These are phyloP conservation scores for Ceratobasidium sp. DNA, from an alignment of 1,284 basidiomycete species.

Conservation along the genomic window DNA sequence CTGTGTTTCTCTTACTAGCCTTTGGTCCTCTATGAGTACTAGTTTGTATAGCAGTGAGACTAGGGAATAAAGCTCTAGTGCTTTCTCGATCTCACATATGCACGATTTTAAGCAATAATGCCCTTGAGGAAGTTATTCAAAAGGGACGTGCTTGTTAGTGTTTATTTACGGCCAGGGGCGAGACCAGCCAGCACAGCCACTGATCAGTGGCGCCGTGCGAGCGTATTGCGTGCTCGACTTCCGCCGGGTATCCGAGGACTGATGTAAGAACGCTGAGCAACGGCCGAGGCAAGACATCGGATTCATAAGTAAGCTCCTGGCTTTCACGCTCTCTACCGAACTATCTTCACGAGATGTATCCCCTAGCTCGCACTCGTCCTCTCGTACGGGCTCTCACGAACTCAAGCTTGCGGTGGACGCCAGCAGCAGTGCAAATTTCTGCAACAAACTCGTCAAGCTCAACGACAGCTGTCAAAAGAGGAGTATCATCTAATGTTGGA, in stretches of 20 bases:
- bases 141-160: neutral
- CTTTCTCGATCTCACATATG: too few relatives aligned
- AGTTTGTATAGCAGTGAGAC: too few relatives aligned
- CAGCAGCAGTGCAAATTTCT: neutral
- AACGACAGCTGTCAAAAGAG: neutral
- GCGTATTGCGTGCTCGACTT: slow-evolving; percentile 39
- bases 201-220: slow-evolving; percentile 17
- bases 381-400: neutral
- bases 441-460: neutral
- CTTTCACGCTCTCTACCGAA: neutral
- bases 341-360: slow-evolving; percentile 5
- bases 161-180: neutral
- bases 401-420: slow-evolving; percentile 4
- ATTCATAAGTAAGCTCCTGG: slow-evolving; percentile 11
- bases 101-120: too few relatives aligned
- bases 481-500: slow-evolving; percentile 29
- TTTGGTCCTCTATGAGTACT: too few relatives aligned
- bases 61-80: too few relatives aligned
- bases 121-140: neutral
- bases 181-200: slow-evolving; percentile 24
- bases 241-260: slow-evolving; percentile 5
- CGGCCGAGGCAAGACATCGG: slow-evolving; percentile 8
- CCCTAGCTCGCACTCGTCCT: neutral
- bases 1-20: too few relatives aligned
- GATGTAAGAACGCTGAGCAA: slow-evolving; percentile 23